phyloP scores from a whole-genome alignment of 2,329 filamentous ascomycete species.

The Xylaria sp. region DNA sequence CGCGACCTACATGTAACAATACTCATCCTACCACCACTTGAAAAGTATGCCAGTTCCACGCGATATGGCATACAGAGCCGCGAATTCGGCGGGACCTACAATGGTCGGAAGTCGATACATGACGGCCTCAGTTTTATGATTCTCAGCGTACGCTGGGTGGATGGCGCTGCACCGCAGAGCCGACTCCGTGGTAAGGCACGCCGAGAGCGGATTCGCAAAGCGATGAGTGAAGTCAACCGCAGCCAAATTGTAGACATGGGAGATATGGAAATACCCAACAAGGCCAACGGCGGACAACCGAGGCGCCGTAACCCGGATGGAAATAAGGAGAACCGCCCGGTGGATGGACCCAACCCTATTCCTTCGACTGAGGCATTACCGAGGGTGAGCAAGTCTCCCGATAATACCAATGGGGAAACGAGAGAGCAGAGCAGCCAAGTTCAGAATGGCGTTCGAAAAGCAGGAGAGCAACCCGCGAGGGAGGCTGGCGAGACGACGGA shows the following conservation, averaged over 20 bases:
- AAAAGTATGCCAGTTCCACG: conserved; percentile 79
- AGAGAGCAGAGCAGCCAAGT: conserved; percentile 2
- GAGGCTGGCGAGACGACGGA: conserved; percentile 7
- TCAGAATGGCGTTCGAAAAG: conserved; percentile 27
- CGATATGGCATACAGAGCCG: conserved; percentile 85
- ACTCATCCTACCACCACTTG: conserved; percentile 81
- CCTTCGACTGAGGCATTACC: conserved; percentile 8
- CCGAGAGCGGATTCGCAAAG: conserved; percentile 67
- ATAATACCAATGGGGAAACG: background rate
- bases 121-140: conserved; percentile 93
- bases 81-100: conserved; percentile 73
- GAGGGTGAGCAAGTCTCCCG: background rate
- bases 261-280: conserved; percentile 42
- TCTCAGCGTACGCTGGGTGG: conserved; percentile 83
- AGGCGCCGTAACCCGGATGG: conserved; percentile 44
- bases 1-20: conserved; percentile 90
- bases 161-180: conserved; percentile 72
- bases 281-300: conserved; percentile 43
- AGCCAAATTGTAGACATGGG: conserved; percentile 51
- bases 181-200: conserved; percentile 66
- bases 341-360: conserved; percentile 5
- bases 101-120: conserved; percentile 63
- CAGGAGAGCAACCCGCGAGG: conserved; percentile 15
- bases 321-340: conserved; percentile 61
- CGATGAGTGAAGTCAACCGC: conserved; percentile 63